phyloP scores from a whole-genome alignment of 1,284 basidiomycete genomes.

The Boletellus deceptivus region DNA sequence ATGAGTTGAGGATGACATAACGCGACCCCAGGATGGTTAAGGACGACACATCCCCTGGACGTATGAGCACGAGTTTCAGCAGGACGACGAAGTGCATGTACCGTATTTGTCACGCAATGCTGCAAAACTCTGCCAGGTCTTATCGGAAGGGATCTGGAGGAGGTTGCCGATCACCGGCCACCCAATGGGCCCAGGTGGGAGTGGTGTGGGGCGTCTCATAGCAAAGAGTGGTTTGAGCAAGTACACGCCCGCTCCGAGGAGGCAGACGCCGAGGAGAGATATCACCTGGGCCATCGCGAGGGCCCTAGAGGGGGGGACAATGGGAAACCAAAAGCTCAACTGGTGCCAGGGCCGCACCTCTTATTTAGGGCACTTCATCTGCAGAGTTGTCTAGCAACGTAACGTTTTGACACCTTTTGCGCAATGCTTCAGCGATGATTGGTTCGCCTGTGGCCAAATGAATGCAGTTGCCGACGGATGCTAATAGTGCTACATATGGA shows the following conservation, averaged over 20 bases:
- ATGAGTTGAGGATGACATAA: slow-evolving; percentile 27
- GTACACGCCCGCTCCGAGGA: slow-evolving; percentile 15
- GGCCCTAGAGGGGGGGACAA: too few relatives aligned
- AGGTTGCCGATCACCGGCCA: slow-evolving; percentile 35
- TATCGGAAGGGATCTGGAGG: slow-evolving; percentile 39
- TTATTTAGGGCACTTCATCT: too few relatives aligned
- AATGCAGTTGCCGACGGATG: too few relatives aligned
- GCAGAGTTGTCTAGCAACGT: too few relatives aligned
- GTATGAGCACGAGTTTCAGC: background rate
- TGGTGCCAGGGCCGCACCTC: too few relatives aligned
- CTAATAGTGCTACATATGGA: too few relatives aligned
- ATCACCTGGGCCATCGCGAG: background rate
- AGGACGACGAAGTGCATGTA: slow-evolving; percentile 7
- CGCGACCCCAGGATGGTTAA: slow-evolving; percentile 18
- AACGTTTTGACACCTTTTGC: too few relatives aligned
- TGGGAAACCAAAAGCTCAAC: too few relatives aligned
- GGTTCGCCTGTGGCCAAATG: too few relatives aligned
- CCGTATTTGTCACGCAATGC: slow-evolving; percentile 46
- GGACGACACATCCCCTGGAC: slow-evolving; percentile 25
- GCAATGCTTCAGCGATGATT: too few relatives aligned
- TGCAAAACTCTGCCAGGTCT: slow-evolving; percentile 44
- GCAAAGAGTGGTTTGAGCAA: slow-evolving; percentile 2
- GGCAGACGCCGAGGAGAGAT: slow-evolving; percentile 5
- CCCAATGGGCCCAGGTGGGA: slow-evolving; percentile 35
- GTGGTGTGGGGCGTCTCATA: slow-evolving; percentile 4